phyloP scores from a whole-genome alignment of 2,329 filamentous ascomycete genomes.

The Phoma sp. region DNA sequence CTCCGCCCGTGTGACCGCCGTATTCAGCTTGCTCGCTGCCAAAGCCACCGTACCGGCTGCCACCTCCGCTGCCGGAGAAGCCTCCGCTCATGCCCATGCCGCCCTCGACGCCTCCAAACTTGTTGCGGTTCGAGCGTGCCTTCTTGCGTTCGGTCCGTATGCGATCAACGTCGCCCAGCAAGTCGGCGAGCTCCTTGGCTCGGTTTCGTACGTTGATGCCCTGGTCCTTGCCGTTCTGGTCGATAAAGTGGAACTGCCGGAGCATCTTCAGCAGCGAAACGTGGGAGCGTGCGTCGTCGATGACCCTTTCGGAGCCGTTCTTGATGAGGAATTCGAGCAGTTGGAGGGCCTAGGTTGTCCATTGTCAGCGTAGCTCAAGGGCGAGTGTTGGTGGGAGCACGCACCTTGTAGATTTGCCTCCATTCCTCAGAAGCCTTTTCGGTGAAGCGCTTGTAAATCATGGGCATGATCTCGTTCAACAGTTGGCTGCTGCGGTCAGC shows the following conservation, averaged over 20 bases:
- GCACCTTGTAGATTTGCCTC: constrained; percentile 97
- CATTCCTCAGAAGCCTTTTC: constrained; percentile 98
- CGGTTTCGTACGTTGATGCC: constrained; percentile 97
- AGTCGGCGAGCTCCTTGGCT: constrained; percentile 91
- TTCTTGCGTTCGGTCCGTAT: constrained; percentile 83
- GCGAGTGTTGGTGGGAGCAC: neutral
- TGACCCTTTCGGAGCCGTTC: constrained; percentile 95
- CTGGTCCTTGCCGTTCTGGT: constrained; percentile 96
- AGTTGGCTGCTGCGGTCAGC: constrained; percentile 71
- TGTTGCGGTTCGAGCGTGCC: constrained; percentile 85
- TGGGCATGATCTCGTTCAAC: constrained; percentile 99
- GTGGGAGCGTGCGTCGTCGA: constrained; percentile 95
- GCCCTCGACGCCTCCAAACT: constrained; percentile 94
- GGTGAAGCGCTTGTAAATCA: constrained; percentile 99
- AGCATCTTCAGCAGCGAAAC: constrained; percentile 97
- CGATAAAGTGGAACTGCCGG: constrained; percentile 96
- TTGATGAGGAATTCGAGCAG: constrained; percentile 97
- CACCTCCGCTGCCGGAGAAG: constrained; percentile 55
- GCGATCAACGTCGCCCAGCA: constrained; percentile 89
- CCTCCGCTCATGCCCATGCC: constrained; percentile 66
- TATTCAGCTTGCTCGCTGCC: constrained; percentile 69
- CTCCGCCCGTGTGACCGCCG: constrained; percentile 72
- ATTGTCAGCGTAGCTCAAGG: constrained; percentile 21
- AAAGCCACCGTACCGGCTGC: constrained; percentile 83
- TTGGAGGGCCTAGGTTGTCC: constrained; percentile 69